These are phyloP conservation scores for Nigrospora osmanthi DNA, from an alignment of 2,329 filamentous ascomycete species.

Conservation along the genomic window DNA sequence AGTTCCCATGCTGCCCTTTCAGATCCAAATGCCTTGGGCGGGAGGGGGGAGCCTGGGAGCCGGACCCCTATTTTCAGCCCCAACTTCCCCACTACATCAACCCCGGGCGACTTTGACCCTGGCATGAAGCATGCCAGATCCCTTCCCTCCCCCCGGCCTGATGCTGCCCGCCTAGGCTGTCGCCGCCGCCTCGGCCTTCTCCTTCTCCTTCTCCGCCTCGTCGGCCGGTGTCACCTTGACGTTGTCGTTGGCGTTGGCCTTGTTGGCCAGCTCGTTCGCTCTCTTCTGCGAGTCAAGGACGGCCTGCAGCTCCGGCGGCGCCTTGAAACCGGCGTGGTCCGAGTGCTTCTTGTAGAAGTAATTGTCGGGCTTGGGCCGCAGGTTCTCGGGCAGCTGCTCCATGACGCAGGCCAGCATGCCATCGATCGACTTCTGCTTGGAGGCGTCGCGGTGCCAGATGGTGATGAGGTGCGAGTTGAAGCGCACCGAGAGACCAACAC, in stretches of 20 bases:
- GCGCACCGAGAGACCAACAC: conserved; percentile 77
- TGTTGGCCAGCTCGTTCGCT: conserved; percentile 29
- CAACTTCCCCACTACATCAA: too few relatives aligned
- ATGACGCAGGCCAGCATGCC: conserved; percentile 66
- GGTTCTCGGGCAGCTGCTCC: conserved; percentile 62
- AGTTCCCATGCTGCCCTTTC: too few relatives aligned
- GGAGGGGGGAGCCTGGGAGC: too few relatives aligned
- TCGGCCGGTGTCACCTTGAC: conserved; percentile 12
- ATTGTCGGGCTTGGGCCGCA: conserved; percentile 62
- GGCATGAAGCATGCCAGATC: too few relatives aligned
- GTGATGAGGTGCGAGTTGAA: conserved; percentile 86
- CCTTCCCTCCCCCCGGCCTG: too few relatives aligned
- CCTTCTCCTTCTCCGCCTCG: neutral
- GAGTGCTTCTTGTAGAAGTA: conserved; percentile 87
- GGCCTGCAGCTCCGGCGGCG: conserved; percentile 49
- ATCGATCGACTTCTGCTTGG: conserved; percentile 72
- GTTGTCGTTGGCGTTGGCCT: conserved; percentile 15
- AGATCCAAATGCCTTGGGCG: too few relatives aligned
- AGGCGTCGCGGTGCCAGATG: conserved; percentile 87
- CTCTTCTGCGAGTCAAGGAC: conserved; percentile 49
- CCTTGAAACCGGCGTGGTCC: conserved; percentile 77
- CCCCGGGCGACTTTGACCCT: too few relatives aligned
- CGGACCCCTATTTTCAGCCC: too few relatives aligned
- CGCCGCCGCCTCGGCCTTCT: too few relatives aligned
- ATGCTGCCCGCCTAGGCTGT: too few relatives aligned